Conservation (phyloP, 2,329 filamentous ascomycete species). For the Blastomyces parvus region DNA sequence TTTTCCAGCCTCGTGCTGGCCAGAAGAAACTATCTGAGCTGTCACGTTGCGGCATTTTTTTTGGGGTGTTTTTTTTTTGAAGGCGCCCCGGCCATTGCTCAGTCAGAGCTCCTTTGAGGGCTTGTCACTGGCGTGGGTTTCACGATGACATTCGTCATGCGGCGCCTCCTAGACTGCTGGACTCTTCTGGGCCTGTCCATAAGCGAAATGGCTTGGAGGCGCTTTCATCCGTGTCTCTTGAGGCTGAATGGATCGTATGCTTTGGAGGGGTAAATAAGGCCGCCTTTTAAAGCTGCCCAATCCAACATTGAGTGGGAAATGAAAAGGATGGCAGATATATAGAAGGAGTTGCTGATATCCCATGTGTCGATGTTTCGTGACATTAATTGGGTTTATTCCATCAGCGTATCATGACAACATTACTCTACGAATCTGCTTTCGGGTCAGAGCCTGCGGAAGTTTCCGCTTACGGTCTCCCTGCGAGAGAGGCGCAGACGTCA, state of each 20-base stretch:
- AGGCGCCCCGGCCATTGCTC: neutral
- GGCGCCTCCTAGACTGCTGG: neutral
- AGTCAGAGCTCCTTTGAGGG: neutral
- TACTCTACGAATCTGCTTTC: conserved; percentile 6
- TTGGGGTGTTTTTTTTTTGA: too few relatives aligned
- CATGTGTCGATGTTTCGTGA: neutral
- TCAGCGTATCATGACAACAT: neutral
- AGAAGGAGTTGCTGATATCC: neutral
- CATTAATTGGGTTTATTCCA: too few relatives aligned
- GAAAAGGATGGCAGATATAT: neutral
- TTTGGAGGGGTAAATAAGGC: neutral
- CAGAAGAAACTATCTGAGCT: neutral
- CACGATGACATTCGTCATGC: neutral
- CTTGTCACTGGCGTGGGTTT: neutral
- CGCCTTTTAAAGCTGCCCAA: neutral
- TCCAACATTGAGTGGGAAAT: neutral
- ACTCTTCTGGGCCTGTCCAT: neutral
- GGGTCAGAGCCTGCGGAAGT: neutral
- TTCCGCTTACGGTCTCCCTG: neutral
- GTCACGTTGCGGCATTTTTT: neutral
- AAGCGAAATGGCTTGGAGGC: conserved; percentile 3
- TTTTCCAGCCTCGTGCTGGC: neutral
- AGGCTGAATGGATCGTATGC: neutral
- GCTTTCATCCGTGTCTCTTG: neutral
- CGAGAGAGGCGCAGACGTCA: neutral